Conservation (phyloP, 768 basidiomycete species). For the Asterophora lycoperdoides region DNA sequence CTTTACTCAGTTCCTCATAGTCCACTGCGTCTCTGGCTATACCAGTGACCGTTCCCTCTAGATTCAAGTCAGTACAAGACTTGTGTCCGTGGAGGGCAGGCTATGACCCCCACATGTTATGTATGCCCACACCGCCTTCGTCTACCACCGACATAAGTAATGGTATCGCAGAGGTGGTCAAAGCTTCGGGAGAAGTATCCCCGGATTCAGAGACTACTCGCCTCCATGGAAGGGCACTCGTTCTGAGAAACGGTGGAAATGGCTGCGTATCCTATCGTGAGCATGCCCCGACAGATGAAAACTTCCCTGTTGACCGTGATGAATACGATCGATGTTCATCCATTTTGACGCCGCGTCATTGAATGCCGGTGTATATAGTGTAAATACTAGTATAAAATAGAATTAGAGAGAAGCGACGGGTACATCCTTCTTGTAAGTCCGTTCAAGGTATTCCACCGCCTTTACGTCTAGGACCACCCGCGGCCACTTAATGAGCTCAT, state of each 20-base stretch:
- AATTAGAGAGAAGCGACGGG: conserved; percentile 17
- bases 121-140: too few relatives aligned
- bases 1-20: too few relatives aligned
- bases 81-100: too few relatives aligned
- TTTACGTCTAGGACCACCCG: conserved; percentile 76
- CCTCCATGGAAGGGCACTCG: neutral
- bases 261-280: too few relatives aligned
- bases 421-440: conserved; percentile 49
- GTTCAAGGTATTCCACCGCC: conserved; percentile 78
- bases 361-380: neutral
- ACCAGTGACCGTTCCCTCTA: too few relatives aligned
- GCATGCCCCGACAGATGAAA: too few relatives aligned
- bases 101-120: too few relatives aligned
- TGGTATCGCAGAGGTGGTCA: neutral
- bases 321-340: too few relatives aligned
- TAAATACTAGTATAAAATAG: neutral
- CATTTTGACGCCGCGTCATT: too few relatives aligned
- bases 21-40: neutral
- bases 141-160: neutral
- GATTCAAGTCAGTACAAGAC: too few relatives aligned
- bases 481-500: conserved; percentile 81
- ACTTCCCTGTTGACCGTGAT: too few relatives aligned
- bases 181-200: neutral
- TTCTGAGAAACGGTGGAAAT: too few relatives aligned
- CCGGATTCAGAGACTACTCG: neutral